Conservation (phyloP, 768 basidiomycete species). For the Lyophyllum shimeji region DNA sequence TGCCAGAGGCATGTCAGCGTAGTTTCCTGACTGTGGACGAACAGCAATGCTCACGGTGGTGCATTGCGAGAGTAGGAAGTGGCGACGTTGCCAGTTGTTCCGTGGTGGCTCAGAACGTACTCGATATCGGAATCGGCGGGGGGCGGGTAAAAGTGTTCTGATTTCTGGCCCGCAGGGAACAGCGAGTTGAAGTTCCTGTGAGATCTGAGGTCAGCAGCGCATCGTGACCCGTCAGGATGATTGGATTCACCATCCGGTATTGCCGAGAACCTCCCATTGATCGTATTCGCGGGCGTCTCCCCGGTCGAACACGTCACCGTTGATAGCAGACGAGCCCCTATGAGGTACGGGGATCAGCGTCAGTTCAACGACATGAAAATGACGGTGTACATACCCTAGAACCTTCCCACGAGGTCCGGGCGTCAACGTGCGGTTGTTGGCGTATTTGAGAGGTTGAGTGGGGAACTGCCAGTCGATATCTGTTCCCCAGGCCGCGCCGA, state of each 20-base stretch:
- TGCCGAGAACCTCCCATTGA: neutral
- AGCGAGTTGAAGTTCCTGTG: neutral
- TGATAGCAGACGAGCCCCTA: slow-evolving; percentile 2
- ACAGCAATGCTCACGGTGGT: neutral
- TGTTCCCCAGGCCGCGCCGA: slow-evolving; percentile 1
- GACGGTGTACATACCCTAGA: neutral
- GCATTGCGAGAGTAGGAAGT: neutral
- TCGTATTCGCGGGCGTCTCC: slow-evolving; percentile 1
- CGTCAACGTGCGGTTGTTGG: neutral
- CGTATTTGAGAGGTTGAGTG: neutral
- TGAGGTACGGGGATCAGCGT: neutral
- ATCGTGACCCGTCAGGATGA: neutral
- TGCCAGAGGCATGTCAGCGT: neutral
- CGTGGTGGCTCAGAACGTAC: neutral
- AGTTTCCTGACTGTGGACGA: neutral
- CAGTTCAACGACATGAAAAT: neutral
- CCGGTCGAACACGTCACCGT: neutral
- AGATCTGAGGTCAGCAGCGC: neutral
- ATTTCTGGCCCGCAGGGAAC: neutral
- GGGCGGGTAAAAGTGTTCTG: neutral
- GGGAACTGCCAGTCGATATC: neutral
- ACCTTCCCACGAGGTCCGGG: slow-evolving; percentile 2
- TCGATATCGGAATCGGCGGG: neutral
- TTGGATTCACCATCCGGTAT: neutral
- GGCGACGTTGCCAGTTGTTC: neutral